Conservation (phyloP, 2,329 filamentous ascomycete species). For the Stagonosporopsis cucurbitacearum region DNA sequence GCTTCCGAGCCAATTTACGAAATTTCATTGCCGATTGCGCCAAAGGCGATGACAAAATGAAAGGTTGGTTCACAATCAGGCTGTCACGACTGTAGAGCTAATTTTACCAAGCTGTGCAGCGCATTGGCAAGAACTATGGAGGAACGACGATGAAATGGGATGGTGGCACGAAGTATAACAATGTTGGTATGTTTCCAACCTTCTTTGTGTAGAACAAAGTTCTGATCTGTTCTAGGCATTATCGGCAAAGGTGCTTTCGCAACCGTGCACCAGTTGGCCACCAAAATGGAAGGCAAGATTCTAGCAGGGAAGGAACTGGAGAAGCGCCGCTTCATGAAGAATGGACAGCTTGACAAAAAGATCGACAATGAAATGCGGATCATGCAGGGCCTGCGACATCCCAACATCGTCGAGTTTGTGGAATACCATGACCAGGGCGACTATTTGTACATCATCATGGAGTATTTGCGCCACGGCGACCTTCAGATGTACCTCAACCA, state of each 20-base stretch:
- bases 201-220: not conserved
- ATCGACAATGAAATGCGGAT: conserved; percentile 98
- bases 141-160: conserved; percentile 75
- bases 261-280: conserved; percentile 87
- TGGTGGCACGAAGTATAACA: conserved; percentile 84
- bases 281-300: conserved; percentile 80
- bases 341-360: conserved; percentile 86
- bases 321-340: conserved; percentile 91
- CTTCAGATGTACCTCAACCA: conserved; percentile 74
- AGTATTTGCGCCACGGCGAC: conserved; percentile 83
- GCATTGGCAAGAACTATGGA: conserved; percentile 35
- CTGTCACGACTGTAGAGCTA: not conserved
- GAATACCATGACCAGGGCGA: conserved; percentile 84
- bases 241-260: conserved; percentile 96
- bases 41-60: conserved; percentile 33
- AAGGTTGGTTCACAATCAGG: conserved; percentile 16
- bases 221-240: conserved; percentile 53
- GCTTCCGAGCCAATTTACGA: conserved; percentile 73
- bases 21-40: conserved; percentile 63
- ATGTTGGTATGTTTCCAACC: conserved; percentile 55
- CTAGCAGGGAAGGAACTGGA: conserved; percentile 95
- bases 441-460: conserved; percentile 95
- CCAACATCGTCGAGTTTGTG: conserved; percentile 89
- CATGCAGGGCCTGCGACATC: conserved; percentile 83
- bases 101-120: conserved; percentile 26